phyloP scores from a whole-genome alignment of 495 filamentous ascomycete genomes.

The Penicillium egyptiacum region DNA sequence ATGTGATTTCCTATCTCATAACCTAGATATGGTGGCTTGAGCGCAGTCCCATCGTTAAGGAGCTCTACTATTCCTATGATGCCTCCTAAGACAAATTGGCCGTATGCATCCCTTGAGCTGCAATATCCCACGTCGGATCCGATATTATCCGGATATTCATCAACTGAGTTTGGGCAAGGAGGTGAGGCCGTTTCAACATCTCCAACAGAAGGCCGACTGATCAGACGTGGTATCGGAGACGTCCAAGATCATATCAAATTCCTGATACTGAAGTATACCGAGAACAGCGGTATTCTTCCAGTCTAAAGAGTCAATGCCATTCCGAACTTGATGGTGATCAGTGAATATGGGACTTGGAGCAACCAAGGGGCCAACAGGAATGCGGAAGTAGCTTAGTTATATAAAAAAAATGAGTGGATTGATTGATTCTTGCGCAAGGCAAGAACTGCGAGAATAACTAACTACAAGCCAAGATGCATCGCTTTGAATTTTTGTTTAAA shows the following conservation, averaged over 20 bases:
- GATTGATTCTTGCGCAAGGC: not conserved
- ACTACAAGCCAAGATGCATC: constrained; percentile 14
- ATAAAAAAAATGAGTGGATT: too few species aligned
- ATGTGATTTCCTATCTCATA: constrained; percentile 21
- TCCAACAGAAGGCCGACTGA: constrained; percentile 4
- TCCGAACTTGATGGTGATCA: too few species aligned
- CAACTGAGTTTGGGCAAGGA: too few species aligned
- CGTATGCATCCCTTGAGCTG: constrained; percentile 15
- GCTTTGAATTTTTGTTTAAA: constrained; percentile 4
- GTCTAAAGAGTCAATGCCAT: too few species aligned
- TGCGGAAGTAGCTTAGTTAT: too few species aligned
- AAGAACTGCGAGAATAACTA: constrained; percentile 2
- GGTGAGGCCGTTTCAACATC: not conserved
- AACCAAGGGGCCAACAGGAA: too few species aligned
- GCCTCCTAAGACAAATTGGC: constrained; percentile 27
- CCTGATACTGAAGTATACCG: too few species aligned
- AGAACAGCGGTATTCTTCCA: too few species aligned
- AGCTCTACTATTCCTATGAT: constrained; percentile 29
- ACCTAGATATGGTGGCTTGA: constrained; percentile 25
- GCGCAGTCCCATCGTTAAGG: constrained; percentile 23
- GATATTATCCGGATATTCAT: too few species aligned
- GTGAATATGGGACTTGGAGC: too few species aligned
- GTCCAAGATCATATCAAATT: too few species aligned
- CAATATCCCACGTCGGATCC: too few species aligned
- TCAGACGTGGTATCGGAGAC: constrained; percentile 1